Conservation (phyloP, 495 filamentous ascomycete species). For the Viridothelium virens region DNA sequence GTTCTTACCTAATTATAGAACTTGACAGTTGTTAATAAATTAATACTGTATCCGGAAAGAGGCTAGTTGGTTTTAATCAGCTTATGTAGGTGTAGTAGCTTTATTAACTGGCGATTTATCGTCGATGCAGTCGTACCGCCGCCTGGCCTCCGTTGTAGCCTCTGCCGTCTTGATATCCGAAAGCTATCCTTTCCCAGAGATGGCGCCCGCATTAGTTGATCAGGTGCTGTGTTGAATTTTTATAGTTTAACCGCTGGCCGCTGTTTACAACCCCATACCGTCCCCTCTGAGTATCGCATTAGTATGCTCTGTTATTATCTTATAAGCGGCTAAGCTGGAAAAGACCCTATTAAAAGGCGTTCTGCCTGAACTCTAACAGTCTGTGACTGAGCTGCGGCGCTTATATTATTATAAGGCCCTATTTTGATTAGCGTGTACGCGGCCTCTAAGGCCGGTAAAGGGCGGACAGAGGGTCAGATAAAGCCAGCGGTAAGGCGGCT, state of each 20-base stretch:
- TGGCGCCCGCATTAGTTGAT: background rate
- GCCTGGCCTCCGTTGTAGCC: too few species aligned
- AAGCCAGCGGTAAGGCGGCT: background rate
- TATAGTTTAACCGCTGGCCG: background rate
- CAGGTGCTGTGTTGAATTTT: background rate
- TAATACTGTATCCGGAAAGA: too few species aligned
- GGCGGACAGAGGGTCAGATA: background rate
- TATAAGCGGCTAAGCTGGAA: background rate
- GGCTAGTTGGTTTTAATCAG: too few species aligned
- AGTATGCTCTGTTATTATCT: background rate
- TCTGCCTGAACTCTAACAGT: slow-evolving; percentile 1
- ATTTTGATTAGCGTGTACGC: background rate
- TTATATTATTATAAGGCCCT: background rate
- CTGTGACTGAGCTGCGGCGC: background rate
- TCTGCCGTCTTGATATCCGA: too few species aligned
- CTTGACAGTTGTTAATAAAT: too few species aligned
- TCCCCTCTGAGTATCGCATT: too few species aligned
- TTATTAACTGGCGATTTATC: too few species aligned
- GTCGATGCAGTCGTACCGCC: too few species aligned
- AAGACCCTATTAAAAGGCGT: background rate
- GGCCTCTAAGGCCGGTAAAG: background rate
- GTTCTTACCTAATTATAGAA: too few species aligned
- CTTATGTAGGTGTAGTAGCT: too few species aligned
- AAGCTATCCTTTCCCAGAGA: background rate
- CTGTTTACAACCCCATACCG: background rate